A percentile compares a stretch with the other conserved stretches of the same genome.
Evolutionary conservation across 2,329 filamentous ascomycete genomes (phyloP).

Genomic region (Diaporthe caulivora): DNA sequence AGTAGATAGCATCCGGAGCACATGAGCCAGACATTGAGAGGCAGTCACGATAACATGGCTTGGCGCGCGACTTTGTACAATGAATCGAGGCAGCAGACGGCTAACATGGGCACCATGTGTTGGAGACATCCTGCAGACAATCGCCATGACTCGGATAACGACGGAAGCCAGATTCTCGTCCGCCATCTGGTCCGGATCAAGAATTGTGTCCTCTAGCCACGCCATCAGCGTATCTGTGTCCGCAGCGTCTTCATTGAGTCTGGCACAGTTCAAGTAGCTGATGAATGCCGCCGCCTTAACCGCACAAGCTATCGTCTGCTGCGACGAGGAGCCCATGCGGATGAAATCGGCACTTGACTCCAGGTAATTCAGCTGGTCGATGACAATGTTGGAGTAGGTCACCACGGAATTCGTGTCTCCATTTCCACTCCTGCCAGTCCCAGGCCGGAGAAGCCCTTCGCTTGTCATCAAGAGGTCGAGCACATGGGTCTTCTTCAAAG

Average conservation of each 20-base stretch:
- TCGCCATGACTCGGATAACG: constrained; percentile 83
- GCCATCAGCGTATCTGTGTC: constrained; percentile 82
- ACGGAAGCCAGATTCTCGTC: constrained; percentile 82
- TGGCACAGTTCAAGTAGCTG: constrained; percentile 86
- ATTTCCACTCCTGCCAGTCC: constrained; percentile 57
- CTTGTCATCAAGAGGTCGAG: constrained; percentile 79
- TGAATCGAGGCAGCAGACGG: constrained; percentile 84
- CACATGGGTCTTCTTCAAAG: constrained; percentile 72
- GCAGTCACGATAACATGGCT: constrained; percentile 79
- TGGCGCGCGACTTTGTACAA: constrained; percentile 84
- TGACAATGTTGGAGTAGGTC: constrained; percentile 77
- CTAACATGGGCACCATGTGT: constrained; percentile 81
- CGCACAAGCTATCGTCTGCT: constrained; percentile 87
- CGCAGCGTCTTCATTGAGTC: constrained; percentile 84
- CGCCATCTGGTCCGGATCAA: constrained; percentile 84
- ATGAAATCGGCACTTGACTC: constrained; percentile 93
- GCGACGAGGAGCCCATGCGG: constrained; percentile 84
- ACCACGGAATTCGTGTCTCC: constrained; percentile 69
- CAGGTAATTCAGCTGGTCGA: constrained; percentile 86
- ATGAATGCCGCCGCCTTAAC: constrained; percentile 87
- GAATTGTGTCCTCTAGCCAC: constrained; percentile 88
- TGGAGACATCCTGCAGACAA: constrained; percentile 82
- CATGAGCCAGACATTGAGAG: constrained; percentile 85
- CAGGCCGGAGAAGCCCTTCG: constrained; percentile 59
- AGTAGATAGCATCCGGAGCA: constrained; percentile 85